phyloP scores from a whole-genome alignment of 345 rosid species.

The Eutrema japonicum region DNA sequence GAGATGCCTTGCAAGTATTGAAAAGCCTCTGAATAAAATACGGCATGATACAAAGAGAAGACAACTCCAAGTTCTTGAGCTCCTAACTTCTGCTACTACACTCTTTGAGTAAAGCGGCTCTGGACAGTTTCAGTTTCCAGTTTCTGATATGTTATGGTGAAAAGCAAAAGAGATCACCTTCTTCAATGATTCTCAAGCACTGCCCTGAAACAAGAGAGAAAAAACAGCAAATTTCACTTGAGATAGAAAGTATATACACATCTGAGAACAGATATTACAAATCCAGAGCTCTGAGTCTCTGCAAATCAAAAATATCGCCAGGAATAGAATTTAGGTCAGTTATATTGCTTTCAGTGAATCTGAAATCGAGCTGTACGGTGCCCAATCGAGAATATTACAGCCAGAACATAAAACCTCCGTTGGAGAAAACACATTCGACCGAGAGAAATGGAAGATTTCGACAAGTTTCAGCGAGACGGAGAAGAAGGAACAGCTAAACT shows the following conservation, averaged over 20 bases:
- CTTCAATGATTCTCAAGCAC: constrained; percentile 38
- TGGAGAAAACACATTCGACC: not conserved
- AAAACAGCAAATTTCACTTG: not conserved
- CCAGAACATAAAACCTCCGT: not conserved
- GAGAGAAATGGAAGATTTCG: constrained; percentile 27
- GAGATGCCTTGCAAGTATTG: constrained; percentile 75
- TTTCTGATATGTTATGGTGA: constrained; percentile 1
- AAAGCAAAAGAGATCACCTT: constrained; percentile 33
- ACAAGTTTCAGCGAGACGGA: not conserved
- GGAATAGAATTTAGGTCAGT: constrained; percentile 38
- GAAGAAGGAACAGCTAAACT: constrained; percentile 19
- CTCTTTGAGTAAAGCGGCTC: constrained; percentile 15
- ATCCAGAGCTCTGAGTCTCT: constrained; percentile 20
- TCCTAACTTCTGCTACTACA: constrained; percentile 17
- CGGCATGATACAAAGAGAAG: constrained; percentile 56
- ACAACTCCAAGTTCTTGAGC: constrained; percentile 15
- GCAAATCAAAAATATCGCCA: not conserved
- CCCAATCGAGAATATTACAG: not conserved
- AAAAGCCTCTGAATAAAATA: constrained; percentile 81
- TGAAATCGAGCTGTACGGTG: constrained; percentile 26
- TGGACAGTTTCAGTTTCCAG: constrained; percentile 3
- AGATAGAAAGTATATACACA: constrained; percentile 10
- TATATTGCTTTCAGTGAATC: constrained; percentile 16
- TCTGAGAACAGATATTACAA: constrained; percentile 20
- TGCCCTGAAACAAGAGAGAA: constrained; percentile 32